Conservation (phyloP, 2,329 filamentous ascomycete genomes). For the Aspergillus sp. region DNA sequence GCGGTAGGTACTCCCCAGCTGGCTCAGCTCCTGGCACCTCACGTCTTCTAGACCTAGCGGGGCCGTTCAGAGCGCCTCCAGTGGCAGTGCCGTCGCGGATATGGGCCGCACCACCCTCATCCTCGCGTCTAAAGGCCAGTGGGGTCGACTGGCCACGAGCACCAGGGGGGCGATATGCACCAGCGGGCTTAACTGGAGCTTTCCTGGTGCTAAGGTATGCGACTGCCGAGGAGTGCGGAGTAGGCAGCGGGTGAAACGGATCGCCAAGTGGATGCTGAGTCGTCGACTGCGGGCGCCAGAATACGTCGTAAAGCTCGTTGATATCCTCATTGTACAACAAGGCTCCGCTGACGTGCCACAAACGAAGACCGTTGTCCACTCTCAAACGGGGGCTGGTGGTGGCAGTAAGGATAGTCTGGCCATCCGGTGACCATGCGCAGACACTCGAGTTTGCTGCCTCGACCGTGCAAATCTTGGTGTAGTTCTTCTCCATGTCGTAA, state of each 20-base stretch:
- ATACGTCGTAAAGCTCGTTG: constrained; percentile 87
- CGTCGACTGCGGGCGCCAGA: constrained; percentile 78
- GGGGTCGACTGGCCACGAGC: constrained; percentile 88
- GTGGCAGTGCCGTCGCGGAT: constrained; percentile 76
- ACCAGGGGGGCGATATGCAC: constrained; percentile 92
- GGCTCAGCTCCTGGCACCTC: constrained; percentile 86
- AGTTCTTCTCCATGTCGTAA: constrained; percentile 94
- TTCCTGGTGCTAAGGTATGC: constrained; percentile 84
- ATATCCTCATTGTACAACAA: constrained; percentile 97
- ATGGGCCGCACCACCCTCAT: constrained; percentile 91
- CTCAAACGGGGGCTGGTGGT: constrained; percentile 93
- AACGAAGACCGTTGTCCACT: constrained; percentile 93
- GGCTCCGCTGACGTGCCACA: constrained; percentile 88
- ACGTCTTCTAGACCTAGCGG: constrained; percentile 73
- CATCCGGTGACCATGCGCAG: constrained; percentile 97
- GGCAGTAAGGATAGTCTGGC: constrained; percentile 93
- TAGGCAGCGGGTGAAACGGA: constrained; percentile 73
- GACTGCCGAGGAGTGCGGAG: constrained; percentile 79
- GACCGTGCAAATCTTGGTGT: constrained; percentile 88
- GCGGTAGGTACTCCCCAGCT: constrained; percentile 64
- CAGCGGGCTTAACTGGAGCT: constrained; percentile 95
- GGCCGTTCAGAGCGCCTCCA: constrained; percentile 69
- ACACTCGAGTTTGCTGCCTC: constrained; percentile 95
- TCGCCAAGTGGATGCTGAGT: constrained; percentile 67
- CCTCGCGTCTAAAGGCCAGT: constrained; percentile 94